Conservation (phyloP, 2,329 filamentous ascomycete genomes). For the Verticillium longisporum region DNA sequence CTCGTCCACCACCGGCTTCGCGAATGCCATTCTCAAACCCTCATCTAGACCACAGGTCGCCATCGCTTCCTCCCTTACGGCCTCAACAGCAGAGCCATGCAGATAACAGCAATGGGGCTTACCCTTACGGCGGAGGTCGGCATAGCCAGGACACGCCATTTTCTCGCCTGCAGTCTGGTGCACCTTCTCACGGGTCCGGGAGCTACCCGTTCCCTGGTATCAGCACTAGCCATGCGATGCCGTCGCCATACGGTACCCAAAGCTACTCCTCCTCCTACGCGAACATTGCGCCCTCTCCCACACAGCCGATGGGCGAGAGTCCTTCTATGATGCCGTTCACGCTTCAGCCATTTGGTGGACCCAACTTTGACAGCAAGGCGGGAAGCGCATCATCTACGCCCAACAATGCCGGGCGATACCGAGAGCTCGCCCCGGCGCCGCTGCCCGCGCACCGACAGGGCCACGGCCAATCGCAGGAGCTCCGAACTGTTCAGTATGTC, state of each 20-base stretch:
- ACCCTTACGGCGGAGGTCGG: background rate
- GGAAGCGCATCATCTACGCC: constrained; percentile 13
- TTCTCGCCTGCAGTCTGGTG: constrained; percentile 7
- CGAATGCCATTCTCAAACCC: constrained; percentile 13
- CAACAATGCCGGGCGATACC: constrained; percentile 26
- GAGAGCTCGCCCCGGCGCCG: constrained; percentile 53
- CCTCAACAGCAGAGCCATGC: constrained; percentile 1
- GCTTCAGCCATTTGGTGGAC: background rate
- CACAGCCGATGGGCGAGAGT: background rate
- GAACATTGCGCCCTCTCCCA: constrained; percentile 6
- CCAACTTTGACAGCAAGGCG: background rate
- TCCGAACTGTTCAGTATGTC: constrained; percentile 53
- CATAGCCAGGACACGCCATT: constrained; percentile 6
- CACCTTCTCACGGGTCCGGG: background rate
- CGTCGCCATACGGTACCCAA: background rate
- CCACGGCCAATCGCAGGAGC: constrained; percentile 39
- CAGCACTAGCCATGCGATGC: background rate
- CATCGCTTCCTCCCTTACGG: constrained; percentile 9
- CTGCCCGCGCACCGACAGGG: constrained; percentile 43
- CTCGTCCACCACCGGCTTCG: constrained; percentile 1
- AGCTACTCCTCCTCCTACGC: constrained; percentile 5
- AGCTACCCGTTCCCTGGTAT: background rate
- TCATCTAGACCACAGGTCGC: constrained; percentile 6
- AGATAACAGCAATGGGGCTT: background rate
- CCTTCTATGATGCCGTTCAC: constrained; percentile 8